Evolutionary conservation across 805 yeast species (phyloP), one percentile per base, ranked within the genome.

Genomic region (Candida boleticola): DNA sequence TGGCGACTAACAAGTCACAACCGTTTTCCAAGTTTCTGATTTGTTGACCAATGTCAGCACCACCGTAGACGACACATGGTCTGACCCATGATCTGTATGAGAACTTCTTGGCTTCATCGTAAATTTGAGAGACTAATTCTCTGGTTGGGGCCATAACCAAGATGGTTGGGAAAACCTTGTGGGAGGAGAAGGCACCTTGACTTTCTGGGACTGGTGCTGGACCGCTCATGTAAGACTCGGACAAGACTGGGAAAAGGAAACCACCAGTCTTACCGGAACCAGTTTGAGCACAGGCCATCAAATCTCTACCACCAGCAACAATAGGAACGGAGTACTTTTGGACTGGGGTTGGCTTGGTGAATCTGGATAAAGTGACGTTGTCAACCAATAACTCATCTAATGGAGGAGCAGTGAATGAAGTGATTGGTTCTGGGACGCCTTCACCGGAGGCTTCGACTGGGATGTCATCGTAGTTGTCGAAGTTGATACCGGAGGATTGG

Each of bases 211-310:
- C 60, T 45, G 79, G 74, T 45, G 87, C 76, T 43, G 99, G 99
- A 41, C 99, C 99, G 56, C 75, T 79, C 65, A 79, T 73, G 73
- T 84, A 93, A 47, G 95, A 86, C 73, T 89, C 89, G 37, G 96
- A 85, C 56, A 93, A 77, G 42, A 93, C 96, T 50, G 99, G 99
- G 86, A 93, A 93, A 64, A 93, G 76, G 79, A 93, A 93, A 53
- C 99, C 99, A 79, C 98, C 99, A 63, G 99, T 93, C 76, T 93
- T 93, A 80, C 99, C 99, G 45, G 98, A 90, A 84, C 96, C 96
- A 54, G 96, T 88, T 76, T 89, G 96, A 46, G 96, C 96, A 80
- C 96, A 89, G 29, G 96, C 96, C 96, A 88, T 89, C 71, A 88
- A 78, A 70, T 88, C 96, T 71, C 96, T 81, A 58, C 90, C 89